Percentiles rank a stretch among this genome's conserved stretches.
phyloP scores from a whole-genome alignment of 495 filamentous ascomycete genomes.

The Chlorociboria aeruginascens region DNA sequence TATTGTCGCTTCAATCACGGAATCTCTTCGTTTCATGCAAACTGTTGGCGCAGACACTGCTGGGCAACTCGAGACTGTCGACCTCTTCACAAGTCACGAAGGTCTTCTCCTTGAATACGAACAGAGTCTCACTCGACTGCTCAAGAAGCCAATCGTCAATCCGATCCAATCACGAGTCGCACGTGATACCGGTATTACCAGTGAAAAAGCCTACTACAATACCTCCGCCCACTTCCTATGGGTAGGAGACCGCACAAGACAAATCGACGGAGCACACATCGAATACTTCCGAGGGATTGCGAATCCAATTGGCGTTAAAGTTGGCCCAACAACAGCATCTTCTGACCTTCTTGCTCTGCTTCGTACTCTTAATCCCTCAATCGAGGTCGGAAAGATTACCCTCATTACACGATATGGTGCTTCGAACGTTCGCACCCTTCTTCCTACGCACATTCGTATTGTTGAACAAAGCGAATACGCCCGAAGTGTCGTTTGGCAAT shows the following conservation, averaged over 20 bases:
- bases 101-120: constrained; percentile 93
- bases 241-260: constrained; percentile 94
- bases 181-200: neutral
- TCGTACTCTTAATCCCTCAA: constrained; percentile 68
- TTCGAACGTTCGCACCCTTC: constrained; percentile 51
- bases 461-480: constrained; percentile 58
- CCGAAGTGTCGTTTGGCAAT: constrained; percentile 87
- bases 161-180: constrained; percentile 9
- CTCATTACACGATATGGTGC: constrained; percentile 93
- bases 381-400: constrained; percentile 82
- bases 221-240: constrained; percentile 97
- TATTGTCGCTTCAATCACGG: constrained; percentile 76
- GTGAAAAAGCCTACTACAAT: constrained; percentile 54
- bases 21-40: constrained; percentile 89
- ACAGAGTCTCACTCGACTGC: constrained; percentile 63
- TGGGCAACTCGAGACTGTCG: constrained; percentile 81
- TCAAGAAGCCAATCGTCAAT: constrained; percentile 44
- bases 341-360: constrained; percentile 66
- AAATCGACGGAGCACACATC: constrained; percentile 83
- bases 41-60: constrained; percentile 84
- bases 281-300: constrained; percentile 95
- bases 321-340: constrained; percentile 70
- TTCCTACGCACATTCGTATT: constrained; percentile 75
- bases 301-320: constrained; percentile 93
- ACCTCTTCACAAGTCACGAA: constrained; percentile 91